phyloP scores from a whole-genome alignment of 768 basidiomycete species.

The Kwoniella bestiolae region DNA sequence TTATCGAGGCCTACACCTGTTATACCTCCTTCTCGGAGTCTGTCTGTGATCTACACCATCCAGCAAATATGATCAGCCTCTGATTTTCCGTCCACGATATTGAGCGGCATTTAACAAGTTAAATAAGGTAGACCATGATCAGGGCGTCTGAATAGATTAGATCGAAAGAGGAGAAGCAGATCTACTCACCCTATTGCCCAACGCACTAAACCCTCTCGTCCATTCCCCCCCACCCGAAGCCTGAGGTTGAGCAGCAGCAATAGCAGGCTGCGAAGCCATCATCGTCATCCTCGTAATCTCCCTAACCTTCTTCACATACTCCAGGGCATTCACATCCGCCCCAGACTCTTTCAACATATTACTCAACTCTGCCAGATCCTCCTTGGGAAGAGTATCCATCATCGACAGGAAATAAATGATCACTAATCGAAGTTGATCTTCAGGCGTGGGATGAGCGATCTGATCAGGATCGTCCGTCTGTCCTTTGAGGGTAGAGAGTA shows the following conservation, averaged over 20 bases:
- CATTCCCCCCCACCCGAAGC: slow-evolving; percentile 73
- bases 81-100: no score
- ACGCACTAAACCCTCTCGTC: slow-evolving; percentile 88
- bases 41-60: slow-evolving; percentile 76
- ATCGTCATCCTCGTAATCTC: slow-evolving; percentile 93
- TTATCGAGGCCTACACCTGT: slow-evolving; percentile 72
- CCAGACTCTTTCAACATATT: slow-evolving; percentile 81
- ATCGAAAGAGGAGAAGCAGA: no score
- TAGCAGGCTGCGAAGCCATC: slow-evolving; percentile 65
- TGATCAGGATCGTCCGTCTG: slow-evolving; percentile 62
- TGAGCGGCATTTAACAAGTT: no score
- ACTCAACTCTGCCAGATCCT: slow-evolving; percentile 85
- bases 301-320: slow-evolving; percentile 85
- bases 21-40: slow-evolving; percentile 87
- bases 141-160: no score
- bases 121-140: no score
- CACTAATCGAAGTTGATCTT: slow-evolving; percentile 89
- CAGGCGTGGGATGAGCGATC: slow-evolving; percentile 68
- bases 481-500: slow-evolving; percentile 83
- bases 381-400: slow-evolving; percentile 78
- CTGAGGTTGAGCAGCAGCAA: slow-evolving; percentile 63
- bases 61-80: no score
- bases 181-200: slow-evolving; percentile 81
- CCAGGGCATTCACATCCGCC: slow-evolving; percentile 74
- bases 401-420: slow-evolving; percentile 94